Evolutionary conservation across 345 rosid genomes (phyloP), one percentile per base, ranked within the genome.

Genomic region (Syzygium aromaticum): DNA sequence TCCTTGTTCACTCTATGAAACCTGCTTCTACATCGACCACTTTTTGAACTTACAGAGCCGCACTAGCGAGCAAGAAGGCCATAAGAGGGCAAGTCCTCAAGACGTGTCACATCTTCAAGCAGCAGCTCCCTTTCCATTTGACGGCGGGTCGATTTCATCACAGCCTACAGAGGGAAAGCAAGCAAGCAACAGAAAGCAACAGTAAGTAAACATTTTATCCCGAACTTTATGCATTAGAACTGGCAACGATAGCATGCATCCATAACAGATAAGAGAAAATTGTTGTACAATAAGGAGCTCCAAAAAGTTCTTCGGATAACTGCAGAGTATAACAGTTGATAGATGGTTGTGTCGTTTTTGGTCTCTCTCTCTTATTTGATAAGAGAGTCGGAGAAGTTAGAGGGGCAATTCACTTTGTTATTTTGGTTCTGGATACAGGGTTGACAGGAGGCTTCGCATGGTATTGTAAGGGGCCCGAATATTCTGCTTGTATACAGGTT

Each of bases 51-150:
- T 84, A 52, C 38, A 85, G 30, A 88, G 54, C 88, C 54, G 30
- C 21, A 54, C 87, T 90, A 93, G 88, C 89, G 89, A 51, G 88
- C 87, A 86, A 97, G 96, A 90, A 96, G 99, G 86, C 90, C 52
- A 89, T 93, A 94, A 1, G 99, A 95, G 13, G 99, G 99, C 89
- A 98, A 87, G 30, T 98, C 99, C 90, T 98, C 98, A 43, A 95
- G 90, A 49, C 95, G 90, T 73, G 91, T 92, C 51, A 94, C n/a
- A 84, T 96, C 96, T 87, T 95, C 96, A 51, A 92, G 84, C 90
- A 95, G 92, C 30, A 98, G 96, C 91, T 98, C 99, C 90, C 96
- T 95, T 90, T 98, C 99, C 57, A 98, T 86, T 88, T 96, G 98
- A 77, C 99, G 92, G 30, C 99, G 95, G 38, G 98, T 95, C 49